phyloP scores from a whole-genome alignment of 139 green algal species.

The Micractinium conductrix region DNA sequence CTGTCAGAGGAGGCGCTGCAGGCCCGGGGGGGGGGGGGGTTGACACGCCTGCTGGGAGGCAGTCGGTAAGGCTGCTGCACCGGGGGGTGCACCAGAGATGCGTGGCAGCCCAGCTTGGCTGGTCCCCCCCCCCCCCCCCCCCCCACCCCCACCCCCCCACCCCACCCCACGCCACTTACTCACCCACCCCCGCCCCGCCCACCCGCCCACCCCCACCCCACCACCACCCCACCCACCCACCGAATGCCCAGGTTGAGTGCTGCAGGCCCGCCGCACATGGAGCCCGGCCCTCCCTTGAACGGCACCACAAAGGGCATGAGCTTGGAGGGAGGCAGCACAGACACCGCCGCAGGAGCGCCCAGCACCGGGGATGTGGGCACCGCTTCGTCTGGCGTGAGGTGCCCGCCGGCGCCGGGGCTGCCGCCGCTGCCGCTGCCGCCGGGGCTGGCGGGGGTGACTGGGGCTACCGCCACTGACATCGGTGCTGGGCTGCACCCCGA shows the following conservation, averaged over 20 bases:
- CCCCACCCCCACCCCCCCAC: no score
- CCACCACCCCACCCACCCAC: background rate
- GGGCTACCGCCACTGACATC: background rate
- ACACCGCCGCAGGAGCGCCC: constrained; percentile 31
- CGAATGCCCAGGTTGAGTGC: constrained; percentile 20
- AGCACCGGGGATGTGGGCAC: background rate
- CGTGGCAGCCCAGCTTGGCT: no score
- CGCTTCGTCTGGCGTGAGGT: background rate
- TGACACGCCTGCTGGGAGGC: no score
- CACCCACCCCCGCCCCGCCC: background rate
- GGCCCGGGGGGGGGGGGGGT: background rate
- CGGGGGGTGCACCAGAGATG: no score
- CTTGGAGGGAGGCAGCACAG: constrained; percentile 79
- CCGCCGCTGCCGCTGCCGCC: background rate
- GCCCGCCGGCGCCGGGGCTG: background rate
- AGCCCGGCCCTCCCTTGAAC: constrained; percentile 69
- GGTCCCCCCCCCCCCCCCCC: no score
- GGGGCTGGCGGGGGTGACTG: background rate
- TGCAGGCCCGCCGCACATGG: constrained; percentile 60
- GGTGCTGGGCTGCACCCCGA: background rate
- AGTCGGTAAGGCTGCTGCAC: no score
- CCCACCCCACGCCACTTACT: background rate
- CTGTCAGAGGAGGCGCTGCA: constrained; percentile 22
- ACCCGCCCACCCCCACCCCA: background rate
- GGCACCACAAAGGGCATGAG: constrained; percentile 89